These are phyloP conservation scores for Russula sp. DNA, from an alignment of 768 basidiomycete genomes.

Conservation along the genomic window DNA sequence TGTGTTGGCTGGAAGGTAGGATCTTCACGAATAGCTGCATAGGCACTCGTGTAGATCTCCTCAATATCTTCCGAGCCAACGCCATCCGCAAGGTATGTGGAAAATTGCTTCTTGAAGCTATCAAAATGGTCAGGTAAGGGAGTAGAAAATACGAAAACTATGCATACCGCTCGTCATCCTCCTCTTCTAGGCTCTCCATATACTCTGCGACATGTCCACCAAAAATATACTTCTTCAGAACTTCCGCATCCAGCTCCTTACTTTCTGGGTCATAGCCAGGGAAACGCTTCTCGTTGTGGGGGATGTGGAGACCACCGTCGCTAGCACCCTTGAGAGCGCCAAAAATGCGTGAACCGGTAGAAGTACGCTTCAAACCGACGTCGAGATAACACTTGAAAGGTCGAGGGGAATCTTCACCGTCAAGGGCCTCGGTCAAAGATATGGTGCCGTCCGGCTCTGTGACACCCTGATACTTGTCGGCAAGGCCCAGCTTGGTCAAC, in stretches of 20 bases:
- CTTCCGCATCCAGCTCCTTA: conserved; percentile 91
- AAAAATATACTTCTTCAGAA: conserved; percentile 94
- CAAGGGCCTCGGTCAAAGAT: conserved; percentile 74
- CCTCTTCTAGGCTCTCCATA: conserved; percentile 99
- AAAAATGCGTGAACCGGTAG: conserved; percentile 95
- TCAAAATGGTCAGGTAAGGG: conserved; percentile 14
- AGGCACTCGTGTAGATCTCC: conserved; percentile 89
- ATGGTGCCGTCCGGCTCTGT: conserved; percentile 86
- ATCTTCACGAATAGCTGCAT: conserved; percentile 94
- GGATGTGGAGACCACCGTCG: conserved; percentile 96
- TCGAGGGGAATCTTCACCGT: conserved; percentile 88
- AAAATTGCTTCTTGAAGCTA: conserved; percentile 97
- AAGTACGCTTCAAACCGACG: conserved; percentile 95
- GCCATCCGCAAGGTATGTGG: conserved; percentile 92
- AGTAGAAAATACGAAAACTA: background rate
- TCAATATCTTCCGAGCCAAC: conserved; percentile 95
- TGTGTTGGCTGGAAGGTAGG: conserved; percentile 86
- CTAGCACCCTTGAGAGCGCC: conserved; percentile 98
- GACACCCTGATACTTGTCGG: conserved; percentile 96
- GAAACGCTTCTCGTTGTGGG: conserved; percentile 97
- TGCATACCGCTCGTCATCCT: conserved; percentile 90
- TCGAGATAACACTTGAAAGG: conserved; percentile 99
- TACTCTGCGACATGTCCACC: conserved; percentile 99
- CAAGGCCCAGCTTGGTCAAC: conserved; percentile 89
- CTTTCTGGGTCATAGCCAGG: conserved; percentile 92